Percentiles rank a stretch among this genome's conserved stretches.
phyloP scores from a whole-genome alignment of 495 filamentous ascomycete species.

The Xylaria scruposa region DNA sequence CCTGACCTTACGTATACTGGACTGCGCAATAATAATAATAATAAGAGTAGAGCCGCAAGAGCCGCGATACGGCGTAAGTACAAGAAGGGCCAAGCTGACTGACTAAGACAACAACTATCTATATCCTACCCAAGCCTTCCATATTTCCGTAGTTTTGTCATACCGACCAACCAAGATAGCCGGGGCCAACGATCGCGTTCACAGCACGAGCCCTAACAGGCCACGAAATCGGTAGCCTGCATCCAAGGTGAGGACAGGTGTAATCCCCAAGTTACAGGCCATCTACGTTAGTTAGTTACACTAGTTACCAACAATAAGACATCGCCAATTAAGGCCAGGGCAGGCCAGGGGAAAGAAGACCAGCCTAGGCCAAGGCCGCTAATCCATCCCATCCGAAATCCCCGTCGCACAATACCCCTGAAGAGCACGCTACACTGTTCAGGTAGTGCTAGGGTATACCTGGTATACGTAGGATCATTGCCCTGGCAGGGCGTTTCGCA shows the following conservation, averaged over 20 bases:
- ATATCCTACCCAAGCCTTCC: background rate
- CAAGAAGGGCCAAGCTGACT: background rate
- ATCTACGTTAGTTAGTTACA: no score
- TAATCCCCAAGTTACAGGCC: no score
- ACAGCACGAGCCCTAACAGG: background rate
- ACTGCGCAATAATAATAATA: background rate
- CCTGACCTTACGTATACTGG: background rate
- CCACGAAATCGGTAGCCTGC: conserved; percentile 10
- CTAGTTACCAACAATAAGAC: background rate
- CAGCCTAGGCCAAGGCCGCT: conserved; percentile 3
- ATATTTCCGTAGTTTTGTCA: background rate
- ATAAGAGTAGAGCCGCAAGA: background rate
- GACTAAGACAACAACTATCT: background rate
- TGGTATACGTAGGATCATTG: conserved; percentile 3
- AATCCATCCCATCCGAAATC: conserved; percentile 8
- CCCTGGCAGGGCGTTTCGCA: conserved; percentile 4
- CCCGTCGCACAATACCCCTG: conserved; percentile 14
- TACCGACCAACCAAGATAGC: background rate
- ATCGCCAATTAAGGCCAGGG: background rate
- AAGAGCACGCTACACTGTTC: background rate
- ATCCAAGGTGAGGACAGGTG: conserved; percentile 21
- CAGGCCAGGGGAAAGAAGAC: background rate
- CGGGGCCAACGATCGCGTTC: background rate
- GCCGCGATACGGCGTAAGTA: background rate
- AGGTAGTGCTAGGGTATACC: background rate